Conservation (phyloP, 2,329 filamentous ascomycete genomes). For the Allantophomopsis cytisporea region DNA sequence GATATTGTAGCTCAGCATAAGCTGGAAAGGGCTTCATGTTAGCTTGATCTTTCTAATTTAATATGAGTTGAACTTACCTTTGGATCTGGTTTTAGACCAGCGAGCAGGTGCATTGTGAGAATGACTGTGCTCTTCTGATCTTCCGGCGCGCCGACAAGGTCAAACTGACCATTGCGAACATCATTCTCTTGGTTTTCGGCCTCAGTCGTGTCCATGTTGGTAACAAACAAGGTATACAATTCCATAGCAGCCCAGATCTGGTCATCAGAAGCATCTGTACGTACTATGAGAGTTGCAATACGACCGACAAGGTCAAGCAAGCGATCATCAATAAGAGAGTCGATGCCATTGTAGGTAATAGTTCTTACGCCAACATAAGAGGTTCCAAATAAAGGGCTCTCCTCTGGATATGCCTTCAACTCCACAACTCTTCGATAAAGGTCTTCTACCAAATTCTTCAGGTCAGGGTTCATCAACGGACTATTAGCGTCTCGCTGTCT, state of each 20-base stretch:
- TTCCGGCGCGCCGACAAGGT: neutral
- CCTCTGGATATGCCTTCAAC: neutral
- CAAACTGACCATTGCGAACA: neutral
- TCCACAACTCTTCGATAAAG: neutral
- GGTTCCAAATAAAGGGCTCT: neutral
- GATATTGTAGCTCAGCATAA: neutral
- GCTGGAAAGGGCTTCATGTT: neutral
- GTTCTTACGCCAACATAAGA: neutral
- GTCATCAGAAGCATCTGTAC: neutral
- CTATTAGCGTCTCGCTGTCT: too few relatives aligned
- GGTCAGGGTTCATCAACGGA: too few relatives aligned
- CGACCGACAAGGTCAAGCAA: constrained; percentile 9
- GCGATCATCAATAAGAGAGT: constrained; percentile 1
- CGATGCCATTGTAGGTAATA: neutral
- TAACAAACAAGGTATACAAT: neutral
- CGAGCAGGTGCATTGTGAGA: neutral
- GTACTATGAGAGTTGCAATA: constrained; percentile 4
- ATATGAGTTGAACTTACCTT: neutral
- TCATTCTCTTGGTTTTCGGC: neutral
- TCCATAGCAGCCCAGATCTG: neutral
- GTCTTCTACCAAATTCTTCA: neutral
- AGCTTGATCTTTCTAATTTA: too few relatives aligned
- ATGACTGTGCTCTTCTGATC: neutral
- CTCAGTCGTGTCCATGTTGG: neutral
- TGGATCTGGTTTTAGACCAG: neutral